Evolutionary conservation across 257 asterid species (phyloP).

Genomic region (Nyctanthes arbortristis): DNA sequence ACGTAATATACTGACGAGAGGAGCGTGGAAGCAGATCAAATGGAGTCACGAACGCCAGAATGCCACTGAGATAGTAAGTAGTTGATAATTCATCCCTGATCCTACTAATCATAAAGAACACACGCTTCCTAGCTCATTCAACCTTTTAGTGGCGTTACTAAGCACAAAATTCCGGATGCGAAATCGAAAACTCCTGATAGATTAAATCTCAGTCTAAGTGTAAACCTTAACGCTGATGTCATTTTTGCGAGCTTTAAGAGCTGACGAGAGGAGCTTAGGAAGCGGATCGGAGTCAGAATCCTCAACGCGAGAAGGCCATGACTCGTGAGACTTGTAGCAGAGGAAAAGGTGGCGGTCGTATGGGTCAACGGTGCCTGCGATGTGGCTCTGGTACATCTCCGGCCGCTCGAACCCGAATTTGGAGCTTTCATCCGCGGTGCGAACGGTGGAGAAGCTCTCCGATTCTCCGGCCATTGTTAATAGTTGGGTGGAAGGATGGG

Average conservation of each 20-base stretch:
- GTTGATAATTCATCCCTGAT: background rate
- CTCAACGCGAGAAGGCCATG: constrained; percentile 88
- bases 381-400: constrained; percentile 68
- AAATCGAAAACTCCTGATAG: background rate
- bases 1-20: constrained; percentile 53
- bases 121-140: background rate
- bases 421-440: constrained; percentile 35
- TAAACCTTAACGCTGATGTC: constrained; percentile 65
- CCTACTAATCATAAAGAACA: background rate
- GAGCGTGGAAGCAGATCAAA: too few relatives aligned
- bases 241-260: constrained; percentile 64
- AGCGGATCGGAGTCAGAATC: constrained; percentile 78
- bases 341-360: constrained; percentile 91
- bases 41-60: constrained; percentile 63
- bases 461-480: constrained; percentile 66
- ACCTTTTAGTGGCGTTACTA: background rate
- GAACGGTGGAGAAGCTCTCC: constrained; percentile 49
- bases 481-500: constrained; percentile 21
- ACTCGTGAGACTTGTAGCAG: constrained; percentile 76
- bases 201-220: background rate
- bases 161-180: background rate
- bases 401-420: constrained; percentile 76
- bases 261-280: constrained; percentile 65
- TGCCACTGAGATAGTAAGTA: background rate
- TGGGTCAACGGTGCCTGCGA: constrained; percentile 65